Percentiles rank a stretch among this genome's conserved stretches.
phyloP scores from a whole-genome alignment of 495 filamentous ascomycete species.

The Aspergillus ostianus region DNA sequence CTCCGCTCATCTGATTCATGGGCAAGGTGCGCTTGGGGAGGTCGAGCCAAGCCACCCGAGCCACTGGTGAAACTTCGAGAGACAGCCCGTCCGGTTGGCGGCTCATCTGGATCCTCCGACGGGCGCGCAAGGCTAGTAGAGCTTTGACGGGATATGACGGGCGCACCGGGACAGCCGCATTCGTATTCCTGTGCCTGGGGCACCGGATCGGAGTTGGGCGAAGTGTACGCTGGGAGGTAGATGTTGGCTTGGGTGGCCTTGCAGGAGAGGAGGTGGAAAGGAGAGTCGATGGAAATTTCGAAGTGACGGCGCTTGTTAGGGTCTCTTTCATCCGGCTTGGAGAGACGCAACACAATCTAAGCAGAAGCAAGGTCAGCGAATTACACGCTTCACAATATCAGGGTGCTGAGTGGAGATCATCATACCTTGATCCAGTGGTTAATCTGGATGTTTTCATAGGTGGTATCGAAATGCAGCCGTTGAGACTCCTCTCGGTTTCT shows the following conservation, averaged over 20 bases:
- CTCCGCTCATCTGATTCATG: conserved; percentile 41
- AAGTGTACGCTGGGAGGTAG: conserved; percentile 79
- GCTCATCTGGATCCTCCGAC: conserved; percentile 25
- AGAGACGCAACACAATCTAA: conserved; percentile 95
- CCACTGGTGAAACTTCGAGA: conserved; percentile 47
- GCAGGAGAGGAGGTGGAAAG: conserved; percentile 93
- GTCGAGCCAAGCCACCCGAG: conserved; percentile 46
- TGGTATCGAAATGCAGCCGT: conserved; percentile 87
- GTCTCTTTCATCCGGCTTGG: conserved; percentile 78
- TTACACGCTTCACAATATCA: neutral
- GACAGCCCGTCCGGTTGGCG: conserved; percentile 23
- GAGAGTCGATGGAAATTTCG: conserved; percentile 98
- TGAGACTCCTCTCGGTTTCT: conserved; percentile 68
- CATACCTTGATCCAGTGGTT: conserved; percentile 98
- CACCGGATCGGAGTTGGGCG: conserved; percentile 50
- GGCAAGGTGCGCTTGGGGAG: conserved; percentile 48
- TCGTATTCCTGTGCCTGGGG: conserved; percentile 53
- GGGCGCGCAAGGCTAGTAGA: conserved; percentile 36
- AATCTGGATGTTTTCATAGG: conserved; percentile 93
- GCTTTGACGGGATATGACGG: conserved; percentile 36
- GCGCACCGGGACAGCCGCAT: conserved; percentile 77
- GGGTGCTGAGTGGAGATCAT: neutral
- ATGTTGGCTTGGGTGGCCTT: conserved; percentile 91
- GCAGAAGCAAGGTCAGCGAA: conserved; percentile 1
- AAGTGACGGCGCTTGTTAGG: conserved; percentile 86